phyloP scores from a whole-genome alignment of 164 flowering plant species.

The Aristolochia californica region DNA sequence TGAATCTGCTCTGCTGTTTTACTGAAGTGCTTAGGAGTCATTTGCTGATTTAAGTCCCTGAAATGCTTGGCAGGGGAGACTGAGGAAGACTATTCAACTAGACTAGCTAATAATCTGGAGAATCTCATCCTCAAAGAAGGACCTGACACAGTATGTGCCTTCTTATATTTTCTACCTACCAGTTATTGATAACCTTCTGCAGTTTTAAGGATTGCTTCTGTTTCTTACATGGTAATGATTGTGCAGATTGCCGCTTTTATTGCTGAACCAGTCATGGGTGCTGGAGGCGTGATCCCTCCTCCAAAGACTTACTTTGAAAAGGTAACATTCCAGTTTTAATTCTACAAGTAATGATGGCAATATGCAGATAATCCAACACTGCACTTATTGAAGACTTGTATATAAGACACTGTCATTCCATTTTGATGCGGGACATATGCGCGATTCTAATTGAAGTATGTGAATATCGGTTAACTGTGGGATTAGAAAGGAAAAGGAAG shows the following conservation, averaged over 20 bases:
- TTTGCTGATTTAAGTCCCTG: too few relatives aligned
- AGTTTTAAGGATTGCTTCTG: not conserved
- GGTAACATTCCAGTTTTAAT: constrained; percentile 22
- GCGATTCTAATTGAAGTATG: too few relatives aligned
- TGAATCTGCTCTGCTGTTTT: too few relatives aligned
- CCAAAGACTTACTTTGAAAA: constrained; percentile 94
- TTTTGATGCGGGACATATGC: too few relatives aligned
- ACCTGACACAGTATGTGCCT: constrained; percentile 71
- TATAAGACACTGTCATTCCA: too few relatives aligned
- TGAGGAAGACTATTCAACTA: constrained; percentile 88
- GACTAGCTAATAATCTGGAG: constrained; percentile 87
- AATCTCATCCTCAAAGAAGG: constrained; percentile 91
- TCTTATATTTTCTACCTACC: not conserved
- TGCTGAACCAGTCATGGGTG: constrained; percentile 99
- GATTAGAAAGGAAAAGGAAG: too few relatives aligned
- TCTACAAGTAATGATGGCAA: too few relatives aligned
- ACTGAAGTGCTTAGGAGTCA: constrained; percentile 25
- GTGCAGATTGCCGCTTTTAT: constrained; percentile 93
- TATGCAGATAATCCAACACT: too few relatives aligned
- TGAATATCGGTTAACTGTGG: too few relatives aligned
- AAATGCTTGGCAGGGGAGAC: constrained; percentile 56
- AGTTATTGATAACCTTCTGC: not conserved
- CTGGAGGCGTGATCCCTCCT: constrained; percentile 96
- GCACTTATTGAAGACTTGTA: too few relatives aligned
- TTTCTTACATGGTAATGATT: not conserved